phyloP scores from a whole-genome alignment of 805 yeast species.

The Candida sanyiensis region DNA sequence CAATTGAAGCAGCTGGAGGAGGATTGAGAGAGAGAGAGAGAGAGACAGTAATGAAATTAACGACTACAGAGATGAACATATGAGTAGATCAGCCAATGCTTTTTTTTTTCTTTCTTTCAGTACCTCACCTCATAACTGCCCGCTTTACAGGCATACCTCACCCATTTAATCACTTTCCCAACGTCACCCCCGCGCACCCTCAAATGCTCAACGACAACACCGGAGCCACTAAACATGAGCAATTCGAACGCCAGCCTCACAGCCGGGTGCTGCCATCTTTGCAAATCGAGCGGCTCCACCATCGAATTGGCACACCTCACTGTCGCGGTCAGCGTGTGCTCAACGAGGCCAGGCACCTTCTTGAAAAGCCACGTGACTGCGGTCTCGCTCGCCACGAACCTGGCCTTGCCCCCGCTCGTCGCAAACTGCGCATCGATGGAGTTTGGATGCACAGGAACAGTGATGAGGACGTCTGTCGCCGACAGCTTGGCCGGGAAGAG shows the following conservation, averaged over 20 bases:
- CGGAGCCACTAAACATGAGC: slow-evolving; percentile 72
- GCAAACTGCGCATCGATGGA: slow-evolving; percentile 43
- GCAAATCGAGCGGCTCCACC: slow-evolving; percentile 8
- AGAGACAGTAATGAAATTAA: not conserved
- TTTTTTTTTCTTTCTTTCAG: slow-evolving; percentile 23
- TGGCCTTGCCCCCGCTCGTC: slow-evolving; percentile 59
- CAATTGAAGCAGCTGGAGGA: slow-evolving; percentile 32
- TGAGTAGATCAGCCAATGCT: not conserved
- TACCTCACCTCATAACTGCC: slow-evolving; percentile 81
- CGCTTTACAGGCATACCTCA: slow-evolving; percentile 66
- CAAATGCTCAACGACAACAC: slow-evolving; percentile 66
- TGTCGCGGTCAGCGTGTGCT: slow-evolving; percentile 53
- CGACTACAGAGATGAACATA: not conserved
- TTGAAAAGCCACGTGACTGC: slow-evolving; percentile 64
- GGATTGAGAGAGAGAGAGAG: not conserved
- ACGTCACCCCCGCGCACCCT: slow-evolving; percentile 50
- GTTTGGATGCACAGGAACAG: slow-evolving; percentile 65
- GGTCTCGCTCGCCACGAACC: slow-evolving; percentile 60
- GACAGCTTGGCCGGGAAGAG: slow-evolving; percentile 49
- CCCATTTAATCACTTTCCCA: slow-evolving; percentile 82
- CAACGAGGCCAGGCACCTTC: slow-evolving; percentile 63
- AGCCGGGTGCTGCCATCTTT: slow-evolving; percentile 39
- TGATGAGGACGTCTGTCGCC: slow-evolving; percentile 59
- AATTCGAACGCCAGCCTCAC: slow-evolving; percentile 62
- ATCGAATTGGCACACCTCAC: slow-evolving; percentile 32